Conservation (phyloP, 768 basidiomycete genomes). For the Kwoniella sp. region DNA sequence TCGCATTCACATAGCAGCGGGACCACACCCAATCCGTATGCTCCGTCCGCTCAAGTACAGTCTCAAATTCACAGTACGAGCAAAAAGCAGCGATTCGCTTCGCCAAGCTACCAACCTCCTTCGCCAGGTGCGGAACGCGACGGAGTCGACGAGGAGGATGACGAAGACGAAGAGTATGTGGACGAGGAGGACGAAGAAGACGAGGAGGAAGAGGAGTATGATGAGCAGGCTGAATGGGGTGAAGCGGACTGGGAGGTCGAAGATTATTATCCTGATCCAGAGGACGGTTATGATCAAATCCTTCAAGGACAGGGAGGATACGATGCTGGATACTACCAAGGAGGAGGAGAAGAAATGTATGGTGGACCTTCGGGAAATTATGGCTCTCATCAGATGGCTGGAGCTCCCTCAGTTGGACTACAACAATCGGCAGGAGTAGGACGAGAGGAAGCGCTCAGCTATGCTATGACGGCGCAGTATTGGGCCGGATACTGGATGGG, state of each 20-base stretch:
- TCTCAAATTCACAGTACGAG: not conserved
- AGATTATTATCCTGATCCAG: slow-evolving; percentile 7
- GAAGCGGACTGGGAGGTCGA: slow-evolving; percentile 9
- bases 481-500: slow-evolving; percentile 56
- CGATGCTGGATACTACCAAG: not conserved
- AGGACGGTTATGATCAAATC: not conserved
- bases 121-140: slow-evolving; percentile 9
- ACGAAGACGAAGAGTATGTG: slow-evolving; percentile 6
- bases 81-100: slow-evolving; percentile 10
- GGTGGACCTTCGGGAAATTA: not conserved
- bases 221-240: slow-evolving; percentile 18
- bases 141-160: not conserved
- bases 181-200: slow-evolving; percentile 14
- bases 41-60: slow-evolving; percentile 13
- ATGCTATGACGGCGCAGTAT: slow-evolving; percentile 54
- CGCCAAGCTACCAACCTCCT: slow-evolving; percentile 26
- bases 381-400: not conserved
- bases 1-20: no score
- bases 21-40: slow-evolving; percentile 26
- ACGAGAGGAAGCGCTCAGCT: slow-evolving; percentile 36
- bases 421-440: slow-evolving; percentile 6
- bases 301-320: not conserved
- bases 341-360: slow-evolving; percentile 8
- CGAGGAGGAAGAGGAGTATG: slow-evolving; percentile 18
- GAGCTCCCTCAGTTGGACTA: not conserved